phyloP scores from a whole-genome alignment of 2,329 filamentous ascomycete species.

The Chrysoporthe cubensis region DNA sequence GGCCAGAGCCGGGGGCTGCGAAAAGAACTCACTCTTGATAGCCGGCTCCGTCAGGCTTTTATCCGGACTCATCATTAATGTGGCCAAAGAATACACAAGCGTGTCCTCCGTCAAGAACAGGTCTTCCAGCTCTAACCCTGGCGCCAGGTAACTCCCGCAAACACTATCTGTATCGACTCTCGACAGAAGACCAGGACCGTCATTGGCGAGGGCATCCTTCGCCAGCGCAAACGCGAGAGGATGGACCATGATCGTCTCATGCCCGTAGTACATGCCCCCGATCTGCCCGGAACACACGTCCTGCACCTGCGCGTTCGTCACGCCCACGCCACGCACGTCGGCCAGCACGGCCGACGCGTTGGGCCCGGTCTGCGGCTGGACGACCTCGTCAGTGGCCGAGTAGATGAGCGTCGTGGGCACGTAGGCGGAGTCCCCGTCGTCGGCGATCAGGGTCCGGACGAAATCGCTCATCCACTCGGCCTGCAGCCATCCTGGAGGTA shows the following conservation, averaged over 20 bases:
- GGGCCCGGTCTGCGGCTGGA: conserved; percentile 52
- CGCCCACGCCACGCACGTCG: conserved; percentile 48
- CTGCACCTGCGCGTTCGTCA: conserved; percentile 55
- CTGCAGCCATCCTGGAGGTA: conserved; percentile 40
- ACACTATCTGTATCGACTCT: conserved; percentile 7
- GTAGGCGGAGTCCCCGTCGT: conserved; percentile 55
- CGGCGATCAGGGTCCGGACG: conserved; percentile 45
- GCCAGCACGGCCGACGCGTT: conserved; percentile 50
- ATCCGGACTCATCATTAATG: not conserved
- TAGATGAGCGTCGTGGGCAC: conserved; percentile 59
- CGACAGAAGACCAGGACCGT: conserved; percentile 23
- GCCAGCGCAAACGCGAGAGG: conserved; percentile 48
- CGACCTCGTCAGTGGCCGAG: conserved; percentile 52
- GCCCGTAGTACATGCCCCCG: conserved; percentile 50
- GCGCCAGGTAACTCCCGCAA: conserved; percentile 16
- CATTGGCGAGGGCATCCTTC: conserved; percentile 52
- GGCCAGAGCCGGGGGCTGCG: not conserved
- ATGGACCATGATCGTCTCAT: conserved; percentile 55
- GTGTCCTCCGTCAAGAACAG: conserved; percentile 10
- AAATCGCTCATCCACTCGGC: conserved; percentile 50
- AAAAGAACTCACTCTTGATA: conserved; percentile 1
- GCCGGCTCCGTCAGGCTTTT: not conserved
- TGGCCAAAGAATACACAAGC: not conserved
- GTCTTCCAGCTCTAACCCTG: conserved; percentile 12
- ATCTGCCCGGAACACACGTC: conserved; percentile 47